Evolutionary conservation across 495 filamentous ascomycete species (phyloP).

Genomic region (Aspergillus incahuasiensis): DNA sequence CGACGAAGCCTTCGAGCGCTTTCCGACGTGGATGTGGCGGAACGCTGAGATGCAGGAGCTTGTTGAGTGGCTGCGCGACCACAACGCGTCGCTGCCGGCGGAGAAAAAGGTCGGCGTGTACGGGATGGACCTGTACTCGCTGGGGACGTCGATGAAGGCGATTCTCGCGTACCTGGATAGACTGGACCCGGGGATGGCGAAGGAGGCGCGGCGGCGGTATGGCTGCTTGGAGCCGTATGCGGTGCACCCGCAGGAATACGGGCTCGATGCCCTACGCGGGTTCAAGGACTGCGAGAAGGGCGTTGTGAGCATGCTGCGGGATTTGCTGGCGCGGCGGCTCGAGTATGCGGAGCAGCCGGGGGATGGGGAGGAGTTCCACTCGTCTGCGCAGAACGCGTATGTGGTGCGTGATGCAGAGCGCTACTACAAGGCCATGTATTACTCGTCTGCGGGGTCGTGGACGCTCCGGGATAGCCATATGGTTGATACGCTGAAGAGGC

Average conservation of each 20-base stretch:
- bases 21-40: conserved; percentile 62
- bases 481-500: conserved; percentile 49
- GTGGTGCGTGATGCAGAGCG: conserved; percentile 52
- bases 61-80: conserved; percentile 52
- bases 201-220: conserved; percentile 43
- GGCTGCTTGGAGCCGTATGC: conserved; percentile 47
- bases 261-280: conserved; percentile 40
- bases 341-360: conserved; percentile 32
- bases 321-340: conserved; percentile 41
- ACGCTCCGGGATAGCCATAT: conserved; percentile 56
- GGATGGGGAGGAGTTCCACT: conserved; percentile 51
- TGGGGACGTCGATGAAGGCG: conserved; percentile 47
- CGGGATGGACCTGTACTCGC: conserved; percentile 53
- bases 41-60: conserved; percentile 52
- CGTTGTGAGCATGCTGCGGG: conserved; percentile 44
- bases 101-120: conserved; percentile 47
- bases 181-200: conserved; percentile 43
- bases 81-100: conserved; percentile 32
- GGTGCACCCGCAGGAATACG: conserved; percentile 50
- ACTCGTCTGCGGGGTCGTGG: conserved; percentile 51
- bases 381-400: conserved; percentile 52
- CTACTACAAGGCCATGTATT: conserved; percentile 59
- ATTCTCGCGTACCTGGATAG: conserved; percentile 51
- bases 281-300: conserved; percentile 46
- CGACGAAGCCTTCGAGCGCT: conserved; percentile 46